Percentiles rank a stretch among this genome's conserved stretches.
phyloP scores from a whole-genome alignment of 768 basidiomycete species.

The Naganishia kalamii region DNA sequence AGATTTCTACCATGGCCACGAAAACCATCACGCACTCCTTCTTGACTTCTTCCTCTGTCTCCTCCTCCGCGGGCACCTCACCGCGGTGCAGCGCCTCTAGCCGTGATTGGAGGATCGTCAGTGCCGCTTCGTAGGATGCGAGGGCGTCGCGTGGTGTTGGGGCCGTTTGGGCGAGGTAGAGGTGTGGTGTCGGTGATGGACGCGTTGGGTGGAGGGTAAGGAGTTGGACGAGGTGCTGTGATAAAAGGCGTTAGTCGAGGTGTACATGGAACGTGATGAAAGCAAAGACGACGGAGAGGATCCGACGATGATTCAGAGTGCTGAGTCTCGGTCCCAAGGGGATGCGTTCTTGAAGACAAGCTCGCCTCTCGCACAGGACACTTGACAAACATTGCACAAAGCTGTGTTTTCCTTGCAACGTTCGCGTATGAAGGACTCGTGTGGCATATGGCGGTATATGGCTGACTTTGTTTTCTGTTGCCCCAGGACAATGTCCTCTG shows the following conservation, averaged over 20 bases:
- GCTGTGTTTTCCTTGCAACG: too few species aligned
- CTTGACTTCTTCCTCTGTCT: slow-evolving; percentile 56
- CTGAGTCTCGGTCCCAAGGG: too few species aligned
- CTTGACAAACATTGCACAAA: too few species aligned
- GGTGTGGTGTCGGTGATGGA: slow-evolving; percentile 57
- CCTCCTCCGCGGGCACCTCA: slow-evolving; percentile 52
- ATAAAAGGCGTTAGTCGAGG: not conserved
- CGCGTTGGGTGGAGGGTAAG: slow-evolving; percentile 53
- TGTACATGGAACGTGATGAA: not conserved
- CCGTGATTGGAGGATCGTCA: slow-evolving; percentile 5
- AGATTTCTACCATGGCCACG: slow-evolving; percentile 84
- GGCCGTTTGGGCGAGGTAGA: slow-evolving; percentile 82
- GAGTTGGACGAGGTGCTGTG: slow-evolving; percentile 58
- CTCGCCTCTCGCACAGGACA: too few species aligned
- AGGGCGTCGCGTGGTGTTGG: slow-evolving; percentile 68
- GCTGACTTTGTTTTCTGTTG: too few species aligned
- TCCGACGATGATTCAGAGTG: not conserved
- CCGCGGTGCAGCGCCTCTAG: slow-evolving; percentile 27
- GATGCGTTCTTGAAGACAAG: too few species aligned
- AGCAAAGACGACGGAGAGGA: not conserved
- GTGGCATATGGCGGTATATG: too few species aligned
- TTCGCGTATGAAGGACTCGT: too few species aligned
- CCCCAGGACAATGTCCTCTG: too few species aligned
- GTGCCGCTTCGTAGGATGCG: slow-evolving; percentile 70
- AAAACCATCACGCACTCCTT: slow-evolving; percentile 69